Evolutionary conservation across 73 alveolate genomes (phyloP), one percentile per base, ranked within the genome.

Genomic region (Blepharisma stoltei): DNA sequence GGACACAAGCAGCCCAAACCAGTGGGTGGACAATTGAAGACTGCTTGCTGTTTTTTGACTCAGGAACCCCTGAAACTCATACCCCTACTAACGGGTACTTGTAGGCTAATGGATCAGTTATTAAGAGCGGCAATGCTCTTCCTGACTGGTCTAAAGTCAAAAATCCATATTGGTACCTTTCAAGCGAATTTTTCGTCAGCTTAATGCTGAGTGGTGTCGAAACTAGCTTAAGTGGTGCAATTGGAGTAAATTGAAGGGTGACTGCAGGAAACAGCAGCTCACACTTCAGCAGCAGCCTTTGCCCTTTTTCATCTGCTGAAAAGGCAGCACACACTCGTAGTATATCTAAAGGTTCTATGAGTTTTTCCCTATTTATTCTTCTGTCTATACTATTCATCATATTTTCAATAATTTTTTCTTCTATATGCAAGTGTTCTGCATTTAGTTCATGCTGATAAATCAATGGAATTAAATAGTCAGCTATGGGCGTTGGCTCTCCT

Each of bases 1-100:
- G 65, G 45, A 54, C 77, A 54, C 83, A 76, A 55, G 66, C 69
- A 9, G 83, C 83, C 78, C 83, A 76, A 9, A 76, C 83, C n/a
- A 76, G 49, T 11, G 83, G 83, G 60, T 76, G 79, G 32, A 69
- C 20, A 9, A 69, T 69, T 38, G 55, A 43, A 25, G 32, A 44
- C 9, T 54, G 37, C 54, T 76, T 54, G 18, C n/a, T 20, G 65
- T 23, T 18, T 27, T 54, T 47, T 32, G 50, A 43, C 83, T 54
- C 67, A 54, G 60, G 54, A 32, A 76, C 18, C 18, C 78, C 78
- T 2, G 76, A 27, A 8, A 54, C 77, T 81, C 83, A 76, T 9
- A 76, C 54, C 7, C 83, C 83, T 8, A 76, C 83, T 7, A 76
- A 14, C 0, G 83, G 83, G 65, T 54, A 76, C 41, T 53, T 76